Conservation (phyloP, 1,139 yeast genomes). For the Saccharomyces pastorianus region DNA sequence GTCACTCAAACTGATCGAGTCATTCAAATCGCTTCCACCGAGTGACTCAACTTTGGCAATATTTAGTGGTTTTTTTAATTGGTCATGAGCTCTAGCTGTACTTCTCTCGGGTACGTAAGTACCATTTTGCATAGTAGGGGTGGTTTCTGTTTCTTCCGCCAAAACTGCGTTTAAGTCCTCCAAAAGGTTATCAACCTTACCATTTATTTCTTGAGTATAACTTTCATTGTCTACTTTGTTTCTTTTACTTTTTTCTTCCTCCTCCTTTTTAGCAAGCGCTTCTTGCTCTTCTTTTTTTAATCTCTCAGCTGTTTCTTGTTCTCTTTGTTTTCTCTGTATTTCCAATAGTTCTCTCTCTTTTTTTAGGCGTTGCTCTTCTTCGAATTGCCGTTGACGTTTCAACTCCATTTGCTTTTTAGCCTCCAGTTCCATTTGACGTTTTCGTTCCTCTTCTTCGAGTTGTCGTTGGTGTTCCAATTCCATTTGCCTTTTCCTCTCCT, state of each 20-base stretch:
- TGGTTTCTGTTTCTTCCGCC: conserved; percentile 4
- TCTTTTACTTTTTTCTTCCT: not conserved
- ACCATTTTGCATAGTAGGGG: not conserved
- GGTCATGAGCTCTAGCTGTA: not conserved
- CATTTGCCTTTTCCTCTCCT: not conserved
- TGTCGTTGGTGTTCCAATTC: not conserved
- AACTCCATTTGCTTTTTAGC: not conserved
- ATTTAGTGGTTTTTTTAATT: conserved; percentile 1
- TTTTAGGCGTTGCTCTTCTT: not conserved
- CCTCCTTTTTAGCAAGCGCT: not conserved
- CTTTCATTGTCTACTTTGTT: not conserved
- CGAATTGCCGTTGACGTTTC: not conserved
- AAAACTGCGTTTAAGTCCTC: conserved; percentile 24
- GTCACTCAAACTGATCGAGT: not conserved
- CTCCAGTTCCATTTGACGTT: not conserved
- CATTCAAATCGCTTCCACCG: conserved; percentile 1
- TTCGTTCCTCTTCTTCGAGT: not conserved
- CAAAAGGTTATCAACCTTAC: conserved; percentile 12
- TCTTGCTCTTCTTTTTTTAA: conserved; percentile 1
- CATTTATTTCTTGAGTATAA: not conserved
- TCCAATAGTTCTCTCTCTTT: not conserved
- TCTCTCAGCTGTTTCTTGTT: not conserved
- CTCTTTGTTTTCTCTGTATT: not conserved
- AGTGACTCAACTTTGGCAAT: conserved; percentile 4
- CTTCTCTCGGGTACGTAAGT: conserved; percentile 2